Evolutionary conservation across 2,329 filamentous ascomycete genomes (phyloP).

Genomic region (Diaporthe sp.): DNA sequence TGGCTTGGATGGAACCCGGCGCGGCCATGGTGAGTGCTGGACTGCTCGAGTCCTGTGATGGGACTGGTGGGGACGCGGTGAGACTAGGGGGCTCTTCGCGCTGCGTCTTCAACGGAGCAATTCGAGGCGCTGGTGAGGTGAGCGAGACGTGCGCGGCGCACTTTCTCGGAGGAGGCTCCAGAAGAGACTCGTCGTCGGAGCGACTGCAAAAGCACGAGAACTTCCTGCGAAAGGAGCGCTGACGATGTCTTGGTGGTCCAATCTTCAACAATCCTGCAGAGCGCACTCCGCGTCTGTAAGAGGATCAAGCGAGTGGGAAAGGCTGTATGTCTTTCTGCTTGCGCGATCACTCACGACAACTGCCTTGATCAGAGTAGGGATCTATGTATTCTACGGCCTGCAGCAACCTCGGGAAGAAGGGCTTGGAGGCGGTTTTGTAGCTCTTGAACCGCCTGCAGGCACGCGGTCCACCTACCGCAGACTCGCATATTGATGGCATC

Average conservation of each 20-base stretch:
- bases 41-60: not conserved
- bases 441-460: constrained; percentile 12
- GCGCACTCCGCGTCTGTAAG: not conserved
- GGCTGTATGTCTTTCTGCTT: not conserved
- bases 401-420: not conserved
- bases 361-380: not conserved
- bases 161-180: not conserved
- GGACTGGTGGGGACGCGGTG: not conserved
- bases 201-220: constrained; percentile 8
- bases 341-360: not conserved
- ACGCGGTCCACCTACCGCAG: not conserved
- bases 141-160: not conserved
- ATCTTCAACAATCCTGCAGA: constrained; percentile 7
- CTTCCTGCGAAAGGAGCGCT: constrained; percentile 11
- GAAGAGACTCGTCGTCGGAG: not conserved
- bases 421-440: constrained; percentile 4
- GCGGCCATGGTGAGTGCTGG: not conserved
- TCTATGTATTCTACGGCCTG: not conserved
- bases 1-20: not conserved
- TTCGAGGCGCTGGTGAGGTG: not conserved
- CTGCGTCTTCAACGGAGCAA: not conserved
- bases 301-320: not conserved
- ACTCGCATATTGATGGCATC: not conserved
- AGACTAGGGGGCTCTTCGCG: not conserved
- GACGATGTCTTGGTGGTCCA: not conserved